Percentiles rank a stretch among this genome's conserved stretches.
phyloP scores from a whole-genome alignment of 2,329 filamentous ascomycete species.

The Aspergillus fischeri region DNA sequence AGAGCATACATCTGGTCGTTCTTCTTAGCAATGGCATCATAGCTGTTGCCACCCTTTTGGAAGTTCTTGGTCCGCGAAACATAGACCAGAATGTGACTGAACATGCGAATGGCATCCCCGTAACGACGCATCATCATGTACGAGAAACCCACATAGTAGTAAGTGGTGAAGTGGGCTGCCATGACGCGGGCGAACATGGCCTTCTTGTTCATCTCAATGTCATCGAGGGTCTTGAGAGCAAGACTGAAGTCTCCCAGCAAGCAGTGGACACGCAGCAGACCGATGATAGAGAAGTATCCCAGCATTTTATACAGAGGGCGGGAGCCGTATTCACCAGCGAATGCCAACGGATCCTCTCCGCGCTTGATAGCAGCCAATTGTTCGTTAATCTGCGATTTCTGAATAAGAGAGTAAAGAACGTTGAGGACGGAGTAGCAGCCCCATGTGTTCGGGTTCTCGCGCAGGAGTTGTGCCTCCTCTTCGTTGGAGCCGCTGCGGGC shows the following conservation, averaged over 20 bases:
- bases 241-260: constrained; percentile 96
- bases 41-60: constrained; percentile 87
- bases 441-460: constrained; percentile 98
- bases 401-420: constrained; percentile 97
- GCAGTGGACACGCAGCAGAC: constrained; percentile 91
- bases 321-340: constrained; percentile 91
- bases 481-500: constrained; percentile 77
- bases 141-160: constrained; percentile 99
- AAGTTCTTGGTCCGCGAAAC: constrained; percentile 99
- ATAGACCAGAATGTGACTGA: constrained; percentile 99
- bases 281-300: constrained; percentile 99
- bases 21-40: constrained; percentile 99
- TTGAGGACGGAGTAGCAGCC: constrained; percentile 99
- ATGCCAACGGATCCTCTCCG: constrained; percentile 79
- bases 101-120: constrained; percentile 98
- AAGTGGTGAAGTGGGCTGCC: constrained; percentile 98
- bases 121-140: constrained; percentile 99
- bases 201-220: constrained; percentile 99
- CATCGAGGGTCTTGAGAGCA: constrained; percentile 96
- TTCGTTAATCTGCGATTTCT: constrained; percentile 96
- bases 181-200: constrained; percentile 99
- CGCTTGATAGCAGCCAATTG: constrained; percentile 93
- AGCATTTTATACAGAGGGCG: constrained; percentile 97
- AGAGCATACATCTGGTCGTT: constrained; percentile 99
- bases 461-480: constrained; percentile 85